Conservation (phyloP, 2,329 filamentous ascomycete species). For the Eutypa lata region DNA sequence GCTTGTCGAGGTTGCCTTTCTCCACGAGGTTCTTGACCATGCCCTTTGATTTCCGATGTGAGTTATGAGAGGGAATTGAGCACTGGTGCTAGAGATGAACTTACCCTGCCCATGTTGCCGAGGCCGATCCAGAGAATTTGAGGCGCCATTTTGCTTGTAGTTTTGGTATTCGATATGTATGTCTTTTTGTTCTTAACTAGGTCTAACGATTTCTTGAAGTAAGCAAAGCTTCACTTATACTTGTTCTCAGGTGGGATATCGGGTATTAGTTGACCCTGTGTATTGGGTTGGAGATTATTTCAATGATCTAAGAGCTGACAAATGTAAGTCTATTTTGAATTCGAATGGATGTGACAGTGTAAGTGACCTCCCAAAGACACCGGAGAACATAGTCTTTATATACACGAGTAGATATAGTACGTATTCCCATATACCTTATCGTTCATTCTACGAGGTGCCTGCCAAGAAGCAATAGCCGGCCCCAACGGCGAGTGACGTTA, state of each 20-base stretch:
- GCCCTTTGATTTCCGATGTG: constrained; percentile 48
- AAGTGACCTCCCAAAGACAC: too few relatives aligned
- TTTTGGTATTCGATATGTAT: neutral
- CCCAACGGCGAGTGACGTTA: neutral
- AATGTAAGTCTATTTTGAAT: too few relatives aligned
- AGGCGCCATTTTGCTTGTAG: constrained; percentile 43
- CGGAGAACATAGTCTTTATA: too few relatives aligned
- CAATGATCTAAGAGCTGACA: too few relatives aligned
- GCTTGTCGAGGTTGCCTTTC: constrained; percentile 69
- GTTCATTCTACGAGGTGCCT: neutral
- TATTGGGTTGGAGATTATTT: too few relatives aligned
- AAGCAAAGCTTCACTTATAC: neutral
- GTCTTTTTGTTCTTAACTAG: neutral
- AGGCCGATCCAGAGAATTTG: constrained; percentile 77
- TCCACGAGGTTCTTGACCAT: constrained; percentile 82
- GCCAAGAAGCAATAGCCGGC: neutral
- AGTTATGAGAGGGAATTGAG: neutral
- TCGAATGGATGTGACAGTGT: too few relatives aligned
- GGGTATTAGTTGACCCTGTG: neutral
- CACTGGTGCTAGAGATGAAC: constrained; percentile 22
- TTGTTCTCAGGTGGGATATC: neutral
- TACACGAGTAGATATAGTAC: too few relatives aligned
- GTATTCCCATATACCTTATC: too few relatives aligned
- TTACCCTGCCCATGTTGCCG: constrained; percentile 82
- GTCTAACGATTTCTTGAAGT: neutral